Conservation (phyloP, 371 early-diverging fungal genomes). For the Zychaea mexicana region DNA sequence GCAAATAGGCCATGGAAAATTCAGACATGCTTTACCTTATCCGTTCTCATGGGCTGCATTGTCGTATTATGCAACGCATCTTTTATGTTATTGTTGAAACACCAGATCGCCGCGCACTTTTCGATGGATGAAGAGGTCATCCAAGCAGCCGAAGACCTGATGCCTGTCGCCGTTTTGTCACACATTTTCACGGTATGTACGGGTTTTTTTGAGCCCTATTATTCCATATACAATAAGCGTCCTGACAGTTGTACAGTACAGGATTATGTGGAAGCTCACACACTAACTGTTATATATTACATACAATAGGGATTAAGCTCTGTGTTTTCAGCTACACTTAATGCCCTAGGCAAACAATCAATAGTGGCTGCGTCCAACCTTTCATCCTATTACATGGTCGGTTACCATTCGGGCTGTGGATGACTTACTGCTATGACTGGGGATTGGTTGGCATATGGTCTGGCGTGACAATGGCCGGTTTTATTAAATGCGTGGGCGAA, state of each 20-base stretch:
- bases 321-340: constrained; percentile 36
- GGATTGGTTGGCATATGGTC: constrained; percentile 44
- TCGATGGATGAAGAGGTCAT: constrained; percentile 56
- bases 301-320: constrained; percentile 31
- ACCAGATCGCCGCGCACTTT: constrained; percentile 35
- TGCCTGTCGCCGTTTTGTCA: constrained; percentile 76
- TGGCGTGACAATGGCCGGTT: constrained; percentile 36
- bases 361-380: constrained; percentile 40
- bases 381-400: constrained; percentile 33
- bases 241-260: neutral
- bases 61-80: constrained; percentile 23
- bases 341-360: constrained; percentile 41
- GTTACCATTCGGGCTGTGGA: constrained; percentile 43
- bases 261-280: too few relatives aligned
- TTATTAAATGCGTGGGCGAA: constrained; percentile 35
- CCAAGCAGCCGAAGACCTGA: constrained; percentile 48
- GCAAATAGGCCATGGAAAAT: constrained; percentile 31
- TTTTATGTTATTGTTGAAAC: constrained; percentile 22
- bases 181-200: constrained; percentile 57
- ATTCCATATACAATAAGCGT: neutral
- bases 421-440: constrained; percentile 26
- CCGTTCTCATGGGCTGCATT: constrained; percentile 16
- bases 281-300: too few relatives aligned
- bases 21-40: constrained; percentile 21
- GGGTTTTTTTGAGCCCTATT: too few relatives aligned